Base-by-base conservation (phyloP, 495 filamentous ascomycete species). In the Penicillium flavigenum region DNA sequence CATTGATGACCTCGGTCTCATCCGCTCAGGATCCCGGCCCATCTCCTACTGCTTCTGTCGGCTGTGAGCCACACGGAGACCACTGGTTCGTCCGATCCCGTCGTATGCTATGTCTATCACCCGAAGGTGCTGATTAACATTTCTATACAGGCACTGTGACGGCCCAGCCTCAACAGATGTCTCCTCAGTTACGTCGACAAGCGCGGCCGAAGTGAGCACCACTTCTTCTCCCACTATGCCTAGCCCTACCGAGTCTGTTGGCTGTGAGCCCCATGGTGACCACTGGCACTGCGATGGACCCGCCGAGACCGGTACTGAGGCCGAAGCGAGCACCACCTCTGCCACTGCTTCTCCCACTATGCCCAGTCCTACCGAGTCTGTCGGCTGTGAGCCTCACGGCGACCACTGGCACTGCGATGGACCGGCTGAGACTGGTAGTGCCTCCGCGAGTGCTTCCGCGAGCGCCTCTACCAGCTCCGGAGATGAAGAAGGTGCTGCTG, bases 321-420 rank as follows among this genome's bases (percentile, higher is more conserved):
- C 27, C 27, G 31, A 34, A 34, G 31, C 11, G 31, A 31, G 17
- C 12, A 47, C 60, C 1, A 46, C 52, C 11, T 34, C 31, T 17
- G 50, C 54, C 27, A 29, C 43, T 5, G 51, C 32, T 43, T 49
- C 49, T 48, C 54, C 58, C 5, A 50, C 60, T 3, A 19, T 39
- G 12, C 66, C 69, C 4, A 67, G 61, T 34, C 66, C 66, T 7
- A 70, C 64, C 2, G 64, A 67, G 46, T 68, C 64, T 17, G 45
- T 62, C 2, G 69, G 66, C 26, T 72, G 69, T 16, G 62, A 65
- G 36, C 62, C 64, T 3, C 68, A 71, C 43, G 62, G 58, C 20
- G 69, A 71, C 47, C 66, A 69, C 32, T 71, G 69, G 63, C 63
- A 66, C 55, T 67, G 66, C 16, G 67, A 70, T 26, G 66, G 64